These are phyloP conservation scores for Dichotomopilus funicola DNA, from an alignment of 2,329 filamentous ascomycete genomes.

Conservation along the genomic window DNA sequence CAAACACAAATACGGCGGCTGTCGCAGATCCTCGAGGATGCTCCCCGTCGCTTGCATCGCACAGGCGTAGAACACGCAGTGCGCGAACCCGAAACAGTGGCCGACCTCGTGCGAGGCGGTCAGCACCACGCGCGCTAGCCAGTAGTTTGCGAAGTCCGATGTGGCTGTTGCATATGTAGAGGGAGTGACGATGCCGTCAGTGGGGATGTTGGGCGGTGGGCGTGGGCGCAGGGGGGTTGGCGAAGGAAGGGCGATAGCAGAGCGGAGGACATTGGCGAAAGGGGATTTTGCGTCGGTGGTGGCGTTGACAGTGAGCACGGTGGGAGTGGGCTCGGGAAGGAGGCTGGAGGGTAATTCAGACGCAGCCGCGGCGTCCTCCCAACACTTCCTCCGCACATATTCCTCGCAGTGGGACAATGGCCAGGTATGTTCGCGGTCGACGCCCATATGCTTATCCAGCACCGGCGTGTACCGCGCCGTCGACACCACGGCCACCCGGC, in stretches of 20 bases:
- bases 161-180: background rate
- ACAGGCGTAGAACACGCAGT: constrained; percentile 61
- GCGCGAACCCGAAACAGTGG: constrained; percentile 60
- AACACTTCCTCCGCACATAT: constrained; percentile 38
- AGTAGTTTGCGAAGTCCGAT: constrained; percentile 36
- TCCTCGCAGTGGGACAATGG: constrained; percentile 54
- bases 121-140: constrained; percentile 51
- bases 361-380: constrained; percentile 17
- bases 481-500: constrained; percentile 55
- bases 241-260: too few relatives aligned
- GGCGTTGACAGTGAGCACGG: too few relatives aligned
- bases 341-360: background rate
- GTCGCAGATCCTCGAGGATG: constrained; percentile 51
- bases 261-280: too few relatives aligned
- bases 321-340: too few relatives aligned
- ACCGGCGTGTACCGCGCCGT: constrained; percentile 54
- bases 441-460: constrained; percentile 34
- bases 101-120: constrained; percentile 60
- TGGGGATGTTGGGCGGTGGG: background rate
- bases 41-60: constrained; percentile 55
- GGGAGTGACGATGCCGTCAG: background rate
- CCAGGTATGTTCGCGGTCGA: constrained; percentile 52
- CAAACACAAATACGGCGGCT: constrained; percentile 58
- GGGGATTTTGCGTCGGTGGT: too few relatives aligned
- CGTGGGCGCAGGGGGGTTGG: too few relatives aligned